Evolutionary conservation across 192 early-diverging fungal species (phyloP), one percentile per base, ranked within the genome.

Genomic region (Coemansia sp.): DNA sequence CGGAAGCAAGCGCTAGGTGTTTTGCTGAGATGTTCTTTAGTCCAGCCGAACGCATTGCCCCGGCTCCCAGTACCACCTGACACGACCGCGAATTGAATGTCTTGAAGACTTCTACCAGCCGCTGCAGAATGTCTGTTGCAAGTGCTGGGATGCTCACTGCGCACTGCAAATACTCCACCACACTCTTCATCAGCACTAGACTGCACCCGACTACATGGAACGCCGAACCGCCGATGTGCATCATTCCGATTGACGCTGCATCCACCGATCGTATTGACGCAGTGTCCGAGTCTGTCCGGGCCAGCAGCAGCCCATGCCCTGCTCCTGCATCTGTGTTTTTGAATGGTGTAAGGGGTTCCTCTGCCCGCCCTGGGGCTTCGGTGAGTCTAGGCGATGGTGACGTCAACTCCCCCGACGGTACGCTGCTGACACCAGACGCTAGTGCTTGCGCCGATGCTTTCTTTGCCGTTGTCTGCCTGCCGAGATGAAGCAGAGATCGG

Each of bases 41-140:
- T 21, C 97, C 97, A 9, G 95, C 96, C n/a, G 95, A 97, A 27
- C 88, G 85, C 87, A 95, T 94, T 0, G 97, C 97, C 2, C 97
- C 97, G 6, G 95, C 96, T 6, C 96, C 97, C 14, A 99, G 86
- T 75, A 99, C 97, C 1, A 97, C 94, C 79, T 98, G 95, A 77
- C 96, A 97, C 7, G 90, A 89, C 59, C 94, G 73, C 5, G 95
- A 96, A 74, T 99, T 99, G 83, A 97, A 98, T 17, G 94, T 66
- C 91, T 96, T 77, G 30, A 69, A 66, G 50, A 96, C 67, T 51
- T 99, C 97, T 1, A 92, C 84, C 17, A 97, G 83, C 42, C 90
- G 86, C 64, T 97, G 95, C 83, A 96, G 85, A 6, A 95, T 87
- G 42, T 99, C 97, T 0, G 88, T 90, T 0, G 88, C 88, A 29